Evolutionary conservation across 805 yeast genomes (phyloP).

Genomic region (Candida insectorum): DNA sequence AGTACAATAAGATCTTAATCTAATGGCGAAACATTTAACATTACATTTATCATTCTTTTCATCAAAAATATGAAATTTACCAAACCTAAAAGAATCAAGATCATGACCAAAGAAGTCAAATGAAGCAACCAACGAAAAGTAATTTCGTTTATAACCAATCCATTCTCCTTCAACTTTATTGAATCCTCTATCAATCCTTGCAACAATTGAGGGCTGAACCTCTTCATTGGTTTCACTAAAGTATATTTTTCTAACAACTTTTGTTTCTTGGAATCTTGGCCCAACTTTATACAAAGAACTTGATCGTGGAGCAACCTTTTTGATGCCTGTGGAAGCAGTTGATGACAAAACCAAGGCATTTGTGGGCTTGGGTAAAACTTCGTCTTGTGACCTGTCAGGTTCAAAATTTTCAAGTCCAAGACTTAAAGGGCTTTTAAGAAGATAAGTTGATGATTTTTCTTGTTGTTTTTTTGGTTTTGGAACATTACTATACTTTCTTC

Average conservation of each 20-base stretch:
- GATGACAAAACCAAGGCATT: too few species aligned
- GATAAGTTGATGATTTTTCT: too few species aligned
- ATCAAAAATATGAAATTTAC: conserved; percentile 30
- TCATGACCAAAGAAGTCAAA: conserved; percentile 33
- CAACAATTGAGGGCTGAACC: conserved; percentile 41
- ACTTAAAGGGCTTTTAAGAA: too few species aligned
- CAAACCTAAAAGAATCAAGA: conserved; percentile 23
- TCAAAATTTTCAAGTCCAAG: too few species aligned
- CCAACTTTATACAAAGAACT: conserved; percentile 64
- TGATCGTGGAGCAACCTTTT: conserved; percentile 61
- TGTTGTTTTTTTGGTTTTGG: too few species aligned
- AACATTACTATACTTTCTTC: too few species aligned
- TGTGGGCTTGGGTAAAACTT: too few species aligned
- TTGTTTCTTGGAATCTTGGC: conserved; percentile 49
- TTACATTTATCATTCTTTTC: conserved; percentile 14
- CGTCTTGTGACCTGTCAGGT: too few species aligned
- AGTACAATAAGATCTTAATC: conserved; percentile 49
- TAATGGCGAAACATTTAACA: conserved; percentile 50
- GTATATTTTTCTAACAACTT: conserved; percentile 6
- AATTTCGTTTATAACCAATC: conserved; percentile 71
- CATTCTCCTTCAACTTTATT: conserved; percentile 49
- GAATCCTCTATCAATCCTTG: conserved; percentile 66
- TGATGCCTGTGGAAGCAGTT: too few species aligned
- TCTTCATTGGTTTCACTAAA: conserved; percentile 12
- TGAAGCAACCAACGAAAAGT: conserved; percentile 60